Evolutionary conservation across 2,329 filamentous ascomycete species (phyloP), one percentile per base, ranked within the genome.

Genomic region (Calonectria montana): DNA sequence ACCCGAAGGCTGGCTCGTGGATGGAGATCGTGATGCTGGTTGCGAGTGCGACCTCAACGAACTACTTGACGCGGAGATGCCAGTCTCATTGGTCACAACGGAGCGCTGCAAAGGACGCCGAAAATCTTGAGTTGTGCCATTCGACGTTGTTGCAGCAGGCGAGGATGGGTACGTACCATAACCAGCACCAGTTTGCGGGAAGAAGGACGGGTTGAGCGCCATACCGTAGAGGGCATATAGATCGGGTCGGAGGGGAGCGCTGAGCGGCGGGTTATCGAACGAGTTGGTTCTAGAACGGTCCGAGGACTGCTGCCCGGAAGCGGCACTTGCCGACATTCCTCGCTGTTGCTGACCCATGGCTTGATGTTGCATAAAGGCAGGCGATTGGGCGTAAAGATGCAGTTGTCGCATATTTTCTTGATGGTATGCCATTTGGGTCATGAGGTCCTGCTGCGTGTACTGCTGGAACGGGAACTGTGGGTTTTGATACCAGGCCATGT

Each of bases 41-140:
- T 92, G 91, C n/a, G 91, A 92, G 79, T 93, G 91, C 29, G 91
- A 93, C 74, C 91, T 87, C 72, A 91, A 80, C n/a, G 89, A 85
- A 75, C 90, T 89, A 67, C 85, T 88, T 29, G 89, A 85, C 64
- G 86, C 82, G 43, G 85, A 82, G 21, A 83, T 78, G 12, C 85
- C 86, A 16, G 86, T 80, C 41, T 91, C 90, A 27, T 86, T 88
- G 18, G 86, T 83, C 27, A 85, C 82, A 12, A 85, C 83, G 1
- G 89, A 88, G 77, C 91, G 85, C 74, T 92, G 90, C 66, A 90
- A 82, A 57, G 88, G 87, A 64, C 90, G 86, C 74, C 91, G 87
- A 75, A 88, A 89, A 72, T 92, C 91, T 35, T 88, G 83, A 9
- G 81, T 80, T 9, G 82, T 77, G 3, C 84, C 80, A 48, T 81